Percentiles rank a stretch among this genome's conserved stretches.
Conservation (phyloP, 2,329 filamentous ascomycete genomes). For the Aureobasidium melanogenum region DNA sequence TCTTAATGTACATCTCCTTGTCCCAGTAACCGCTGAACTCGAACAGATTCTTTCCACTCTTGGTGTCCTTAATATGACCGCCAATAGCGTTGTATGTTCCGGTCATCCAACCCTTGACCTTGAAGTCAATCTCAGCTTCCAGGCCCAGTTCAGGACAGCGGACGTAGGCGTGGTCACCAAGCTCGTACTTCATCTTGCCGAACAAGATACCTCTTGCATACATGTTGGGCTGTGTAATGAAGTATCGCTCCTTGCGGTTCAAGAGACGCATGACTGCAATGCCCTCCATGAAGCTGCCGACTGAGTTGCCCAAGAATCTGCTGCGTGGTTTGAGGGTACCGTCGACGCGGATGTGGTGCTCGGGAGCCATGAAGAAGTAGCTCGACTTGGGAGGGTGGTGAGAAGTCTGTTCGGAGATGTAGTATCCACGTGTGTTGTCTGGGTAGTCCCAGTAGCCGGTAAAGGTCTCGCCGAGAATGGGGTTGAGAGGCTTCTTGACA, state of each 20-base stretch:
- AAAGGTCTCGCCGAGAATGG: slow-evolving; percentile 88
- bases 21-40: slow-evolving; percentile 92
- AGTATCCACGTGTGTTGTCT: slow-evolving; percentile 79
- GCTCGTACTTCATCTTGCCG: slow-evolving; percentile 98
- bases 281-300: slow-evolving; percentile 96
- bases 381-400: slow-evolving; percentile 98
- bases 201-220: slow-evolving; percentile 95
- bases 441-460: slow-evolving; percentile 86
- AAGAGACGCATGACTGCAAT: slow-evolving; percentile 76
- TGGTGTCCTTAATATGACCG: slow-evolving; percentile 79
- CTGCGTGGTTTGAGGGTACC: slow-evolving; percentile 91
- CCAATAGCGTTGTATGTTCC: slow-evolving; percentile 96
- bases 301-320: slow-evolving; percentile 93
- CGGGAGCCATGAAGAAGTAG: slow-evolving; percentile 96
- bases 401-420: slow-evolving; percentile 94
- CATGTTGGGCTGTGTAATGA: slow-evolving; percentile 97
- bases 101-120: slow-evolving; percentile 94
- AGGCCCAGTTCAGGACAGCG: slow-evolving; percentile 82
- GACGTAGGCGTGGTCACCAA: slow-evolving; percentile 91
- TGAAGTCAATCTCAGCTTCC: slow-evolving; percentile 90
- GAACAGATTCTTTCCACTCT: slow-evolving; percentile 77
- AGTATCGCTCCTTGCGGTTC: slow-evolving; percentile 84
- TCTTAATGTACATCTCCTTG: slow-evolving; percentile 87
- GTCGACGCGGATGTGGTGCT: slow-evolving; percentile 90
- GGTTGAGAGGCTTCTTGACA: slow-evolving; percentile 96